Evolutionary conservation across 2,329 filamentous ascomycete species (phyloP).

Genomic region (Ceratocystiopsis brevicomis): DNA sequence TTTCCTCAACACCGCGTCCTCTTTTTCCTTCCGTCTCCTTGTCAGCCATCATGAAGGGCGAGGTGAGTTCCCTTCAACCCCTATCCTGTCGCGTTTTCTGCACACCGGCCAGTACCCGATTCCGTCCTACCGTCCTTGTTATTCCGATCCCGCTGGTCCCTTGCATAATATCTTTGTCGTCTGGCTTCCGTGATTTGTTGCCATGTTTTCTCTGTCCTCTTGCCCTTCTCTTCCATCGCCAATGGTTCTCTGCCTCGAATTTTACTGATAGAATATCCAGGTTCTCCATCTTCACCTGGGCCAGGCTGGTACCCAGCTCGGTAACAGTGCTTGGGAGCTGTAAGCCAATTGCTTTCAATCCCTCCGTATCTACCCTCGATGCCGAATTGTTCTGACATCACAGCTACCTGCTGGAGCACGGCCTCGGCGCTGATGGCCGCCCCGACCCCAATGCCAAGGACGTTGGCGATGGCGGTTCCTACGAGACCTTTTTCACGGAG

Average conservation of each 20-base stretch:
- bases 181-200: no score
- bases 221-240: background rate
- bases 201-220: background rate
- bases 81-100: constrained; percentile 1
- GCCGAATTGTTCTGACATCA: no score
- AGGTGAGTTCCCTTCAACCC: constrained; percentile 22
- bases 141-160: no score
- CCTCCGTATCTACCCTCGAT: no score
- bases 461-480: constrained; percentile 41
- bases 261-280: constrained; percentile 15
- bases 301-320: constrained; percentile 56
- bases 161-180: no score
- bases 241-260: background rate
- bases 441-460: constrained; percentile 43
- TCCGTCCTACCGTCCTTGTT: no score
- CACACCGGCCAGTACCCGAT: no score
- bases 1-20: background rate
- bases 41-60: constrained; percentile 33
- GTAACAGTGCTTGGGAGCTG: constrained; percentile 61
- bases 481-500: constrained; percentile 58
- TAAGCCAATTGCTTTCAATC: constrained; percentile 21
- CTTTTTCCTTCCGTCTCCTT: background rate
- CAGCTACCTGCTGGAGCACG: constrained; percentile 57
- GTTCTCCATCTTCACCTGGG: constrained; percentile 46
- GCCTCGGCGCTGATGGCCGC: constrained; percentile 44